A percentile compares a stretch with the other conserved stretches of the same genome.
phyloP scores from a whole-genome alignment of 1,284 basidiomycete genomes.

The Apiotrichum sp. region DNA sequence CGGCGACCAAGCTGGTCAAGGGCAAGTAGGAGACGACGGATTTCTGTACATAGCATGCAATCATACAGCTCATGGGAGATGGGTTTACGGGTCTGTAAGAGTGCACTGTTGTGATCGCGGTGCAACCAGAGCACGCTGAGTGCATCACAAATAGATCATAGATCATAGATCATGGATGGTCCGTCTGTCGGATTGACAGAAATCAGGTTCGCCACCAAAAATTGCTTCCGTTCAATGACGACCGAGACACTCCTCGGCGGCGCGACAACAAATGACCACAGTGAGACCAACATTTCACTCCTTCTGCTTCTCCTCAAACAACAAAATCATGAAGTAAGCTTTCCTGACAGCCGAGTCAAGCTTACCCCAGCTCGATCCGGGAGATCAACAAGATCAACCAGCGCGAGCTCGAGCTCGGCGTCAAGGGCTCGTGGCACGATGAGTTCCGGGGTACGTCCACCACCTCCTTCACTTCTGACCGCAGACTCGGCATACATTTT shows the following conservation, averaged over 20 bases:
- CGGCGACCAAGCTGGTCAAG: slow-evolving; percentile 1
- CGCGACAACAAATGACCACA: too few species aligned
- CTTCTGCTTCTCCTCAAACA: background rate
- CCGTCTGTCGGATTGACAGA: too few species aligned
- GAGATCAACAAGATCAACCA: slow-evolving; percentile 94
- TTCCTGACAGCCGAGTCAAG: too few species aligned
- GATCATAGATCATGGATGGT: too few species aligned
- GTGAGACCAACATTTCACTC: background rate
- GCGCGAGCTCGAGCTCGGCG: slow-evolving; percentile 78
- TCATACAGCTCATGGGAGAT: background rate
- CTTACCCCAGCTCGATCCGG: slow-evolving; percentile 64
- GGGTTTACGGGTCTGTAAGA: too few species aligned
- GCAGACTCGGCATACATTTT: slow-evolving; percentile 92
- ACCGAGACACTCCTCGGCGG: too few species aligned
- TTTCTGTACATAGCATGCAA: slow-evolving; percentile 4
- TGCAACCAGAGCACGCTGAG: too few species aligned
- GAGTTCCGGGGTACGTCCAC: slow-evolving; percentile 69
- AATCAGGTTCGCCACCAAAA: background rate
- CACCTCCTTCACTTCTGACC: background rate
- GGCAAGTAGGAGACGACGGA: background rate
- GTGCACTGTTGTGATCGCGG: too few species aligned
- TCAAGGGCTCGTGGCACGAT: slow-evolving; percentile 85
- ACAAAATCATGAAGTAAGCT: slow-evolving; percentile 20
- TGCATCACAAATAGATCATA: background rate
- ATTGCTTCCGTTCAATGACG: background rate